Conservation (phyloP, 1,284 basidiomycete species). For the Leccinum pseudoinsigne region DNA sequence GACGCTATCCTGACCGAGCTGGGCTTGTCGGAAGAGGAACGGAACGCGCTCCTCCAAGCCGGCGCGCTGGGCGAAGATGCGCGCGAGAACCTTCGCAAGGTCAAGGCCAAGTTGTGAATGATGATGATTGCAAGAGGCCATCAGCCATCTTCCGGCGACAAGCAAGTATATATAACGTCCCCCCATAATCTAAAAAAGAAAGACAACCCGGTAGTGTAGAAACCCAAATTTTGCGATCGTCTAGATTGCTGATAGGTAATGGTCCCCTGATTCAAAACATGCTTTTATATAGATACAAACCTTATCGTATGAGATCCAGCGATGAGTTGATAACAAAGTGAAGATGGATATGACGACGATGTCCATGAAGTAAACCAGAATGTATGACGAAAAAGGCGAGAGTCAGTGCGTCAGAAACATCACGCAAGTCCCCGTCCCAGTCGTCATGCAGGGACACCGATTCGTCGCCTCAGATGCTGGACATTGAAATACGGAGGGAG, state of each 20-base stretch:
- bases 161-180: background rate
- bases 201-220: background rate
- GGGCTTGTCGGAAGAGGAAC: conserved; percentile 42
- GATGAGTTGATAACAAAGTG: background rate
- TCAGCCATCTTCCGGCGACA: background rate
- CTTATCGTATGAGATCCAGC: background rate
- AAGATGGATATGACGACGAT: background rate
- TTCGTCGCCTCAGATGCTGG: conserved; percentile 29
- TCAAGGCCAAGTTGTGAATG: conserved; percentile 22
- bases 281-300: background rate
- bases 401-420: background rate
- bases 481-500: conserved; percentile 25
- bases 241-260: conserved; percentile 14
- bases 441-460: conserved; percentile 25
- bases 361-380: background rate
- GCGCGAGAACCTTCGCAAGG: conserved; percentile 8
- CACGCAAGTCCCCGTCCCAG: background rate
- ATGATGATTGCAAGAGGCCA: background rate
- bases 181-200: background rate
- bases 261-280: conserved; percentile 2
- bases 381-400: background rate
- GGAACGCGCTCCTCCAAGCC: conserved; percentile 37
- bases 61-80: conserved; percentile 43
- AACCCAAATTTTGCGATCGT: conserved; percentile 7
- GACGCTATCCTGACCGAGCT: conserved; percentile 49